Percentiles rank a stretch among this genome's conserved stretches.
Evolutionary conservation across 257 asterid genomes (phyloP).

Genomic region (Jacaranda copaia): DNA sequence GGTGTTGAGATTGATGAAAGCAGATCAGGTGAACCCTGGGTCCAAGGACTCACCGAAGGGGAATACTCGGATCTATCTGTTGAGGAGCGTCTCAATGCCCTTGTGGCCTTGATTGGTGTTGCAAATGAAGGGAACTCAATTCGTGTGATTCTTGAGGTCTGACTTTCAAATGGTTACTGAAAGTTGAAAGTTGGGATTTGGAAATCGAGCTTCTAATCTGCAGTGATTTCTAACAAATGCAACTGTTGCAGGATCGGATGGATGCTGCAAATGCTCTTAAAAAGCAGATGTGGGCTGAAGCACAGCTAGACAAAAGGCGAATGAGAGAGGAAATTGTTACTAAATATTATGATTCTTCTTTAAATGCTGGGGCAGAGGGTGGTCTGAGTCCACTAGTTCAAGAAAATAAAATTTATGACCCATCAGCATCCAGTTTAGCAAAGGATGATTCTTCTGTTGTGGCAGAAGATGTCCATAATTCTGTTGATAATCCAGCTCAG

Average conservation of each 20-base stretch:
- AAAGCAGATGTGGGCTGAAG: slow-evolving; percentile 99
- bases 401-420: slow-evolving; percentile 57
- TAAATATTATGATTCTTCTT: slow-evolving; percentile 68
- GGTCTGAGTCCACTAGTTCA: slow-evolving; percentile 67
- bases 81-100: slow-evolving; percentile 96
- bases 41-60: slow-evolving; percentile 95
- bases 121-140: slow-evolving; percentile 97
- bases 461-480: slow-evolving; percentile 53
- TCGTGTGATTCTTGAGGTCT: slow-evolving; percentile 78
- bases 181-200: slow-evolving; percentile 11
- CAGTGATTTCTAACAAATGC: slow-evolving; percentile 30
- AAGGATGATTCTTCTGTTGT: slow-evolving; percentile 66
- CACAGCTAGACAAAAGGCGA: slow-evolving; percentile 91
- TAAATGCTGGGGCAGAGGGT: slow-evolving; percentile 61
- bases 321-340: slow-evolving; percentile 74
- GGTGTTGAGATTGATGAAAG: slow-evolving; percentile 93
- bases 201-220: slow-evolving; percentile 21
- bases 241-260: slow-evolving; percentile 82
- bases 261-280: slow-evolving; percentile 91
- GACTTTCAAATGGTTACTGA: slow-evolving; percentile 14
- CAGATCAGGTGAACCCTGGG: slow-evolving; percentile 90
- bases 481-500: slow-evolving; percentile 46
- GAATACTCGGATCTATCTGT: slow-evolving; percentile 93
- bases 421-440: slow-evolving; percentile 46
- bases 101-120: slow-evolving; percentile 81